Percentiles rank a stretch among this genome's conserved stretches.
Conservation (phyloP, 2,329 filamentous ascomycete species). For the Ilyonectria destructans region DNA sequence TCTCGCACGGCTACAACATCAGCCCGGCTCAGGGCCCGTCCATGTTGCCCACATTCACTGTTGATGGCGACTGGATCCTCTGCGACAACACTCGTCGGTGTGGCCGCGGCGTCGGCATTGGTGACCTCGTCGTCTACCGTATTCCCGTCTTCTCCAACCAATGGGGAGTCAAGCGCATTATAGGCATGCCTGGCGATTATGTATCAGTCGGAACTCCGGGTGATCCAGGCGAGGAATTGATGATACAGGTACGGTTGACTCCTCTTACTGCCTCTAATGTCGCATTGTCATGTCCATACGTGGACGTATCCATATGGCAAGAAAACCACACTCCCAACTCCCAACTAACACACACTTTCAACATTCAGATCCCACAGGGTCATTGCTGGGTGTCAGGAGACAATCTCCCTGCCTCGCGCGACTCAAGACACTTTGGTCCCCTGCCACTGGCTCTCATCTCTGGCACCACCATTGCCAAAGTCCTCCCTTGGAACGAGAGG, state of each 20-base stretch:
- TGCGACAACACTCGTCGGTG: slow-evolving; percentile 78
- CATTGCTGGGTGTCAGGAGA: slow-evolving; percentile 95
- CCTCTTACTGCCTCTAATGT: background rate
- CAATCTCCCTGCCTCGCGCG: slow-evolving; percentile 86
- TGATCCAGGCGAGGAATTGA: slow-evolving; percentile 61
- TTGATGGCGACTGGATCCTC: slow-evolving; percentile 78
- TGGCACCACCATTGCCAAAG: slow-evolving; percentile 84
- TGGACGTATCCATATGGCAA: background rate
- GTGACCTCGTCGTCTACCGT: slow-evolving; percentile 86
- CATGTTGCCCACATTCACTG: slow-evolving; percentile 89
- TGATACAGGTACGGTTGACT: slow-evolving; percentile 74
- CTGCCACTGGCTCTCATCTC: slow-evolving; percentile 87
- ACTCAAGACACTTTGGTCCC: slow-evolving; percentile 90
- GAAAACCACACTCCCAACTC: background rate
- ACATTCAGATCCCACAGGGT: slow-evolving; percentile 84
- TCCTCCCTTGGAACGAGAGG: slow-evolving; percentile 67
- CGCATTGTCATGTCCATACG: background rate
- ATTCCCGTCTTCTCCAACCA: slow-evolving; percentile 78
- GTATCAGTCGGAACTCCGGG: slow-evolving; percentile 77
- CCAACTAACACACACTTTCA: slow-evolving; percentile 23
- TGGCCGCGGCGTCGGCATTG: slow-evolving; percentile 79
- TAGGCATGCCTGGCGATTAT: slow-evolving; percentile 84
- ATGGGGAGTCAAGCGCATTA: slow-evolving; percentile 83
- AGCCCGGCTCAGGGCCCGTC: slow-evolving; percentile 79
- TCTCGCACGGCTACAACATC: slow-evolving; percentile 75